A percentile compares a stretch with the other conserved stretches of the same genome.
Conservation (phyloP, 768 basidiomycete species). For the Hygrophorus pudorinus region DNA sequence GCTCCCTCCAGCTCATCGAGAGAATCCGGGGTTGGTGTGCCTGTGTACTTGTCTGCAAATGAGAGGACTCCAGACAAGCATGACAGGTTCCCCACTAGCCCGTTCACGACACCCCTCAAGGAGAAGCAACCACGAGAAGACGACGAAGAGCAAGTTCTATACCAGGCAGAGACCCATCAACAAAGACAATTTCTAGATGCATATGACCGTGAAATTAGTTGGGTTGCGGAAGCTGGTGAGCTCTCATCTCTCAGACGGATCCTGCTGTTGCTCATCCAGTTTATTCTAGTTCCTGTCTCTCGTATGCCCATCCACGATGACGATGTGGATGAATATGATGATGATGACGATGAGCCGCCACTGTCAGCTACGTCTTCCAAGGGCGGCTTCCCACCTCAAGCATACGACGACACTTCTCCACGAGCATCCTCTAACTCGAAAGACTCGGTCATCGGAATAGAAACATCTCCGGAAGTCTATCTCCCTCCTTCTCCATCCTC, state of each 20-base stretch:
- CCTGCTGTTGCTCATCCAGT: conserved; percentile 7
- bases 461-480: conserved; percentile 45
- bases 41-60: conserved; percentile 31
- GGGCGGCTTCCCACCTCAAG: conserved; percentile 35
- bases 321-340: conserved; percentile 45
- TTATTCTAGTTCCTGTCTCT: conserved; percentile 42
- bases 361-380: conserved; percentile 43
- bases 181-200: conserved; percentile 37
- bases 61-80: conserved; percentile 41
- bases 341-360: conserved; percentile 40
- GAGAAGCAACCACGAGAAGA: conserved; percentile 51
- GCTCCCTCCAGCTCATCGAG: conserved; percentile 38
- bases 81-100: conserved; percentile 57
- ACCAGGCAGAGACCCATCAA: conserved; percentile 44
- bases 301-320: conserved; percentile 55
- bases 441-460: conserved; percentile 53
- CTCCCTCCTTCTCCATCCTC: conserved; percentile 42
- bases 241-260: conserved; percentile 7
- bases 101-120: conserved; percentile 61
- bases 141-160: conserved; percentile 64
- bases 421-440: conserved; percentile 51
- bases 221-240: conserved; percentile 68
- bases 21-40: conserved; percentile 34
- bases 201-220: conserved; percentile 57
- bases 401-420: conserved; percentile 41